Percentiles rank a stretch among this genome's conserved stretches.
Conservation (phyloP, 2,329 filamentous ascomycete genomes). For the Talaromyces pinophilus region DNA sequence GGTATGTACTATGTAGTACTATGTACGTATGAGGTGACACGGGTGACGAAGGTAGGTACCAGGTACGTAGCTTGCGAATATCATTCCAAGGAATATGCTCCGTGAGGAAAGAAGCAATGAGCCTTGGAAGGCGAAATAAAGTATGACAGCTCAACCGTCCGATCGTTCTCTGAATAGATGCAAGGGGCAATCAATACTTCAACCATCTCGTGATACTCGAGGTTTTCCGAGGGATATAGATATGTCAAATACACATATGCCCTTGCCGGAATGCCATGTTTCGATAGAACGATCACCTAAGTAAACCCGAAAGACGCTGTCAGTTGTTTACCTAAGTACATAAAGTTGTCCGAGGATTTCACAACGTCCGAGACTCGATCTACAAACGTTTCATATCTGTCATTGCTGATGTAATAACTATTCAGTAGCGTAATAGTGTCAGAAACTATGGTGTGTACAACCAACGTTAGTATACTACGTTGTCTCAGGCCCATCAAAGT, state of each 20-base stretch:
- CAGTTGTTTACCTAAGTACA: background rate
- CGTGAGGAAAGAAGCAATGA: background rate
- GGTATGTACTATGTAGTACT: background rate
- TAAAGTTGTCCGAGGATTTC: constrained; percentile 2
- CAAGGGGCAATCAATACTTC: background rate
- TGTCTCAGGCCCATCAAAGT: background rate
- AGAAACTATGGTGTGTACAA: constrained; percentile 8
- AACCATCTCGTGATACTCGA: constrained; percentile 7
- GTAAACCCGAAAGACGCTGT: background rate
- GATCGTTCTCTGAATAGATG: background rate
- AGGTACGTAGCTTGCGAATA: background rate
- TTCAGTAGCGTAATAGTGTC: background rate
- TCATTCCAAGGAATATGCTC: background rate
- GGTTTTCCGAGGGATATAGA: background rate
- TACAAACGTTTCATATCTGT: background rate
- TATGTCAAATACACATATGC: background rate
- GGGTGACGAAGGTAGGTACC: background rate
- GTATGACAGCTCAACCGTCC: constrained; percentile 8
- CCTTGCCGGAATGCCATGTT: background rate
- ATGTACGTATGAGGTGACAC: background rate
- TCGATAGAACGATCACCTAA: background rate
- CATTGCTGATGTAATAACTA: background rate
- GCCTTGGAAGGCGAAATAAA: background rate
- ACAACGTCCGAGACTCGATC: background rate
- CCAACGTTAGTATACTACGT: background rate